Base-by-base conservation (phyloP, 495 filamentous ascomycete genomes). In the Tricharina praecox region DNA sequence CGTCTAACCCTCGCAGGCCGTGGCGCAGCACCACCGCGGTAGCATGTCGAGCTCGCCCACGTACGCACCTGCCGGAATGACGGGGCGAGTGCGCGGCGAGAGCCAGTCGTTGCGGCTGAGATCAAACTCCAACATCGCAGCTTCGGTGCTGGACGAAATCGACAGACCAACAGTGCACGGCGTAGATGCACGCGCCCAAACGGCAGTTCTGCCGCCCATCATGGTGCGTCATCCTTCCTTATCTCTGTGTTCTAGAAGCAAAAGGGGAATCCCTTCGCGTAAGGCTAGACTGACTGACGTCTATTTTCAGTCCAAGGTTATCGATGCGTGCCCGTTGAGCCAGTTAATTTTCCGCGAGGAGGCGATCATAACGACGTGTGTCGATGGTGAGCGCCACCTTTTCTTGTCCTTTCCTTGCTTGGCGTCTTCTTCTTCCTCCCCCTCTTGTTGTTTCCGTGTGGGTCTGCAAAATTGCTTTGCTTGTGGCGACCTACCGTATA, bases 341-440 rank as follows among this genome's bases (percentile, higher is more conserved):
- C 94, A 88, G 82, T 59, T 97, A 15, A 79, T 77, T 9, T 97
- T 97, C 58, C 83, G 85, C 50, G 81, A 93, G 62, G 78, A 93
- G 57, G 79, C 78, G 23, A 87, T 97, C 35, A 75, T 95, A 55
- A 93, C 85, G n/a, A 81, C 82, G 48, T 95, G 86, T 58, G 77
- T 79, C 9, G 16, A 44, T 30, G 47, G 37, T 20, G 28, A 8
- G 21, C n/a, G n/a, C n/a, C n/a, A n/a, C n/a, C n/a, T n/a, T n/a
- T n/a, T n/a, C n/a, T n/a, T n/a, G n/a, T n/a, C n/a, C n/a, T n/a
- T n/a, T n/a, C n/a, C n/a, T n/a, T n/a, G n/a, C n/a, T n/a, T n/a
- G n/a, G n/a, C n/a, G n/a, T n/a, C n/a, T n/a, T n/a, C n/a, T n/a
- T n/a, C n/a, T n/a, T n/a, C n/a, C n/a, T n/a, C n/a, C n/a, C n/a